These are phyloP conservation scores for Alnus glutinosa DNA, from an alignment of 306 rosid genomes.

Conservation along the genomic window DNA sequence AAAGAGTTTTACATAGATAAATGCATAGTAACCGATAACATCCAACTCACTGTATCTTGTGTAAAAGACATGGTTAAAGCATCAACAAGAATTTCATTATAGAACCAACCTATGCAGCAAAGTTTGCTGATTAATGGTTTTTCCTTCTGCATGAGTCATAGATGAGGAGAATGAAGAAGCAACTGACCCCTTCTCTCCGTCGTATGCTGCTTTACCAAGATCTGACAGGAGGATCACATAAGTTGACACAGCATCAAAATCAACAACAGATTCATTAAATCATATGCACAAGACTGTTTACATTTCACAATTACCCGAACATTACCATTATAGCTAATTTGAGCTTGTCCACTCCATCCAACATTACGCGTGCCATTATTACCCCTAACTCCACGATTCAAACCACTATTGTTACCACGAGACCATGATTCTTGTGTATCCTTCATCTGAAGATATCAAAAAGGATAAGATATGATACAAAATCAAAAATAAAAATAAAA, in stretches of 20 bases:
- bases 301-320: conserved; percentile 24
- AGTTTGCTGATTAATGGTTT: conserved; percentile 25
- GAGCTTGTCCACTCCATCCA: conserved; percentile 38
- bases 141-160: conserved; percentile 27
- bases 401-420: conserved; percentile 33
- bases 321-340: conserved; percentile 47
- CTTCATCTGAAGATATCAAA: conserved; percentile 44
- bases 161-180: conserved; percentile 36
- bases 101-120: conserved; percentile 40
- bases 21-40: neutral
- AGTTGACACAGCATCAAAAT: conserved; percentile 33
- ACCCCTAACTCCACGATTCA: conserved; percentile 40
- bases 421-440: conserved; percentile 50
- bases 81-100: neutral
- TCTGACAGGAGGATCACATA: conserved; percentile 54
- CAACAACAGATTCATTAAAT: conserved; percentile 14
- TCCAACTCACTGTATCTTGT: conserved; percentile 8
- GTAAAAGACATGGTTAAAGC: conserved; percentile 17
- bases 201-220: conserved; percentile 35
- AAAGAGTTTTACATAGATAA: conserved; percentile 15
- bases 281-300: conserved; percentile 28
- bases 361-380: conserved; percentile 24
- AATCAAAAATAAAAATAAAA: conserved; percentile 2
- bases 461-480: conserved; percentile 9
- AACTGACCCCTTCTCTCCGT: conserved; percentile 44